Evolutionary conservation across 1,284 basidiomycete species (phyloP).

Genomic region (Boletellus deceptivus): DNA sequence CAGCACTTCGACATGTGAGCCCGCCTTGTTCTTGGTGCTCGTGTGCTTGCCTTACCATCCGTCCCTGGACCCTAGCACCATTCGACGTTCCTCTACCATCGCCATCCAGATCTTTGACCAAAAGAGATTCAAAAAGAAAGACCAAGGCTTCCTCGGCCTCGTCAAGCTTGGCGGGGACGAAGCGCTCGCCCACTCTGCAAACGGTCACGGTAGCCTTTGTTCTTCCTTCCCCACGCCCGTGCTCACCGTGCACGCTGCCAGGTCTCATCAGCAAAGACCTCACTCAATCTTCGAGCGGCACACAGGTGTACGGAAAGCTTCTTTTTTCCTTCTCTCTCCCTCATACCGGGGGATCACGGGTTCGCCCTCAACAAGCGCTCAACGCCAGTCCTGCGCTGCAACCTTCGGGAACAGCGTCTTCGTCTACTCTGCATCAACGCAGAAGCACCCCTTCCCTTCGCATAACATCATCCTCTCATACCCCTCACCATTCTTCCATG

Average conservation of each 20-base stretch:
- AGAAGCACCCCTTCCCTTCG: constrained; percentile 28
- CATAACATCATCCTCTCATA: constrained; percentile 17
- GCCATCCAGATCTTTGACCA: constrained; percentile 99
- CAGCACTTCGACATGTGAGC: constrained; percentile 89
- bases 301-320: constrained; percentile 34
- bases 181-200: constrained; percentile 25
- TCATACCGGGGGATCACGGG: constrained; percentile 22
- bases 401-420: constrained; percentile 12
- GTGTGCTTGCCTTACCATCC: constrained; percentile 3
- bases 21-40: constrained; percentile 4
- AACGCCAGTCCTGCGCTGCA: constrained; percentile 14
- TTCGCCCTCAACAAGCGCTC: constrained; percentile 18
- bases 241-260: constrained; percentile 13
- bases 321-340: constrained; percentile 34
- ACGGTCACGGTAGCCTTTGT: constrained; percentile 27
- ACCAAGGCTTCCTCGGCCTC: constrained; percentile 74
- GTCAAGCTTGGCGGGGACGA: constrained; percentile 29
- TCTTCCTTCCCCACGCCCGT: neutral
- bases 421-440: constrained; percentile 13
- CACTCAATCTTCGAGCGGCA: constrained; percentile 24
- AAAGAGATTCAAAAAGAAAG: constrained; percentile 94
- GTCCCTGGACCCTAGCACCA: constrained; percentile 49
- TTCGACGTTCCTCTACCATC: constrained; percentile 87
- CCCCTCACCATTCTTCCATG: constrained; percentile 19
- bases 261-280: constrained; percentile 34